phyloP scores from a whole-genome alignment of 31 red algal species.

The Pterothamnion heteromorphum region DNA sequence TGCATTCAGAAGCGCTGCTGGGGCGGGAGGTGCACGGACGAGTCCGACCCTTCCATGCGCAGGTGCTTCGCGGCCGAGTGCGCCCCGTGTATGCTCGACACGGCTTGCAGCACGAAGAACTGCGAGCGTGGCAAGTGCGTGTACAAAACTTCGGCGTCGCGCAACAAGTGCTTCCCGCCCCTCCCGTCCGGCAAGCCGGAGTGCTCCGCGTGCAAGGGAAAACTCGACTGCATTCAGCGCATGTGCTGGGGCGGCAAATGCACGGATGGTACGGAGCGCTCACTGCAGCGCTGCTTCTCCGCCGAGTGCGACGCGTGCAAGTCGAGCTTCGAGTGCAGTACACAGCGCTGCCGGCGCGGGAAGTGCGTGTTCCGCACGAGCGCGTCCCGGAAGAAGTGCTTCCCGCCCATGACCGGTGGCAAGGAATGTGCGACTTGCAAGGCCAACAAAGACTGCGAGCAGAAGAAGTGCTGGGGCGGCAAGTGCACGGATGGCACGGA shows the following conservation, averaged over 20 bases:
- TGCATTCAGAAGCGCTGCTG: background rate
- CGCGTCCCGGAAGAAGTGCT: background rate
- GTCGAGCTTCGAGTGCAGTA: background rate
- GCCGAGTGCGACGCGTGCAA: conserved; percentile 28
- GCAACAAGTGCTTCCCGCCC: conserved; percentile 30
- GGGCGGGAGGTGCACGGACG: background rate
- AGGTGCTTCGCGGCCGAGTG: conserved; percentile 47
- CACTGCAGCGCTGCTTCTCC: background rate
- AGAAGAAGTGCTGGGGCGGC: conserved; percentile 46
- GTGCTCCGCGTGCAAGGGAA: background rate
- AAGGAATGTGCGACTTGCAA: conserved; percentile 18
- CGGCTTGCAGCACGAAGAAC: conserved; percentile 33
- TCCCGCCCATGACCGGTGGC: too few species aligned
- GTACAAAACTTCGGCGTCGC: background rate
- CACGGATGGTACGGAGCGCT: background rate
- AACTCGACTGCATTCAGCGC: background rate
- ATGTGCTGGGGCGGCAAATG: conserved; percentile 14
- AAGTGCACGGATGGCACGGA: conserved; percentile 38
- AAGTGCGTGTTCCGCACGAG: conserved; percentile 9
- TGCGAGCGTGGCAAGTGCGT: conserved; percentile 37
- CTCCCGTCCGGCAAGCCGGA: background rate
- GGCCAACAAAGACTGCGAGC: conserved; percentile 3
- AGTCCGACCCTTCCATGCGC: background rate
- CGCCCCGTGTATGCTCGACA: background rate
- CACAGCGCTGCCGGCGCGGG: background rate